Conservation (phyloP, 2,329 filamentous ascomycete species). For the Aspergillus pseudoviridinutans region DNA sequence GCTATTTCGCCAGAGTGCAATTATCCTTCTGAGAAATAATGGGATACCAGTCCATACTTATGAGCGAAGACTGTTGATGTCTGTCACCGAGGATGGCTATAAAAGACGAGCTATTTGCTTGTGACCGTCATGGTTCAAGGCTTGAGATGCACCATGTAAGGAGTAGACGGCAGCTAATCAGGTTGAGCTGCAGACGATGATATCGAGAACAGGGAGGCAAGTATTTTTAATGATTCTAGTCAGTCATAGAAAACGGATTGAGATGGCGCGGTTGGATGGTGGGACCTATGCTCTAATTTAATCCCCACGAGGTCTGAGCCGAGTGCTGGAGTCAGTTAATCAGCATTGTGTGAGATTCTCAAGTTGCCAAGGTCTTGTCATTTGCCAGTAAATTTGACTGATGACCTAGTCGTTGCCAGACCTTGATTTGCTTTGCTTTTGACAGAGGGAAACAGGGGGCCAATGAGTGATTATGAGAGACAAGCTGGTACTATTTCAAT, state of each 20-base stretch:
- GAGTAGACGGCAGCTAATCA: not conserved
- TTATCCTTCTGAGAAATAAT: too few relatives aligned
- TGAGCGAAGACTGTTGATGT: not conserved
- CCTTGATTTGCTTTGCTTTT: not conserved
- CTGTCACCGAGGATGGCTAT: not conserved
- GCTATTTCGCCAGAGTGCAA: not conserved
- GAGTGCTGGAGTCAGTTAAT: not conserved
- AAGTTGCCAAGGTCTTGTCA: not conserved
- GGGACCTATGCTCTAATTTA: not conserved
- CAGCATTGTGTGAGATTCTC: not conserved
- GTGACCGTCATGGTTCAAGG: not conserved
- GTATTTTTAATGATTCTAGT: not conserved
- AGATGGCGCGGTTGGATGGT: not conserved
- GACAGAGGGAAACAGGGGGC: not conserved
- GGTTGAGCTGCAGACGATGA: not conserved
- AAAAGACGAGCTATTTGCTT: not conserved
- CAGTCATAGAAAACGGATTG: not conserved
- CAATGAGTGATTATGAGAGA: not conserved
- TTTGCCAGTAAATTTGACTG: too few relatives aligned
- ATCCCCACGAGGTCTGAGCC: not conserved
- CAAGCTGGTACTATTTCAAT: not conserved
- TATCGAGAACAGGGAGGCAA: not conserved
- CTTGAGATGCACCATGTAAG: not conserved
- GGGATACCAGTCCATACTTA: not conserved
- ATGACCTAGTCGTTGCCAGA: not conserved